Evolutionary conservation across 1,284 basidiomycete species (phyloP).

Genomic region (Takashimella koratensis): DNA sequence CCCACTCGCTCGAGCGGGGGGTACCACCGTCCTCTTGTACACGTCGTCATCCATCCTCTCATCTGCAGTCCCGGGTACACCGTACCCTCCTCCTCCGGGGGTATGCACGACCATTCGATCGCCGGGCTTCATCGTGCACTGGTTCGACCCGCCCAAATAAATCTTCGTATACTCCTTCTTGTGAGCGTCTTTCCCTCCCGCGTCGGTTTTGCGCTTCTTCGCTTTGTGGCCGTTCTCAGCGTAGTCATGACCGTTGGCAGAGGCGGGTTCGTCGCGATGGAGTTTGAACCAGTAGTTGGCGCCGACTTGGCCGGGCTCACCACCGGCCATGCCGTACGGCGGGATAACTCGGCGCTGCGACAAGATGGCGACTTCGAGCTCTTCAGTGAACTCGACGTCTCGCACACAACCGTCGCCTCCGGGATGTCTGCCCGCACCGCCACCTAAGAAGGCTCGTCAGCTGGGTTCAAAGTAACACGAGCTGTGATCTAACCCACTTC

Average conservation of each 20-base stretch:
- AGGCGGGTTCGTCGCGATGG: not conserved
- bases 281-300: slow-evolving; percentile 82
- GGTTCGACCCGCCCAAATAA: slow-evolving; percentile 87
- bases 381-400: slow-evolving; percentile 78
- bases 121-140: slow-evolving; percentile 78
- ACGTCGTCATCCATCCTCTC: slow-evolving; percentile 19
- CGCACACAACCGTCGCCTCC: slow-evolving; percentile 87
- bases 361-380: slow-evolving; percentile 78
- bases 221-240: not conserved
- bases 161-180: slow-evolving; percentile 56
- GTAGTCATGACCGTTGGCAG: not conserved
- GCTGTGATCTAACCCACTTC: too few relatives aligned
- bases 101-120: slow-evolving; percentile 80
- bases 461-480: too few relatives aligned
- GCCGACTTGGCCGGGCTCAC: slow-evolving; percentile 69
- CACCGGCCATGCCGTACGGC: slow-evolving; percentile 88
- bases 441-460: slow-evolving; percentile 50
- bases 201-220: slow-evolving; percentile 3
- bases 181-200: not conserved
- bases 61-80: slow-evolving; percentile 19
- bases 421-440: slow-evolving; percentile 69
- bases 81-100: slow-evolving; percentile 82
- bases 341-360: slow-evolving; percentile 73
- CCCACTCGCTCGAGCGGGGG: not conserved
- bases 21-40: slow-evolving; percentile 6